These are phyloP conservation scores for Cardamine resedifolia DNA, from an alignment of 345 rosid genomes.

Conservation along the genomic window DNA sequence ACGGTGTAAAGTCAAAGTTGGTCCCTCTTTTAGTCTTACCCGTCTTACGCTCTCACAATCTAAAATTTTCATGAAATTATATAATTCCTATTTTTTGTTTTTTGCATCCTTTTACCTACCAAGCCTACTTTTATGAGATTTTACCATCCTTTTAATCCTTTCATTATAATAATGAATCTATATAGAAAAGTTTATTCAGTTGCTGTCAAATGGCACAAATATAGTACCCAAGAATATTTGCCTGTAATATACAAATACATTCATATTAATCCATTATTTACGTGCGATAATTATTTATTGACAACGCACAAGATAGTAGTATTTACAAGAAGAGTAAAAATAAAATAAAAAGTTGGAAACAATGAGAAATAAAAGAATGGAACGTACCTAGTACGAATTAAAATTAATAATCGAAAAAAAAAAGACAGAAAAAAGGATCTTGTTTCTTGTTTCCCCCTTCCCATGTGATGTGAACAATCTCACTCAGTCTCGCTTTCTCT, in stretches of 20 bases:
- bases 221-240: too few relatives aligned
- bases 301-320: neutral
- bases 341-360: too few relatives aligned
- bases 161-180: too few relatives aligned
- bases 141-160: too few relatives aligned
- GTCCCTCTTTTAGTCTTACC: too few relatives aligned
- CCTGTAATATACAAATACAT: too few relatives aligned
- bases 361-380: neutral
- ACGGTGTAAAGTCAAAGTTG: conserved; percentile 31
- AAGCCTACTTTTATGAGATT: conserved; percentile 7
- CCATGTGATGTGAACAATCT: conserved; percentile 40
- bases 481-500: conserved; percentile 12
- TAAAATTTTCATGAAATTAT: conserved; percentile 1
- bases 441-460: conserved; percentile 30
- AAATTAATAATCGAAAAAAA: conserved; percentile 25
- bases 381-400: conserved; percentile 27
- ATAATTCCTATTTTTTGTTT: neutral
- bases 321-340: neutral
- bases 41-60: neutral
- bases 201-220: too few relatives aligned
- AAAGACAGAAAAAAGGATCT: conserved; percentile 30
- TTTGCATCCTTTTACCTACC: conserved; percentile 18
- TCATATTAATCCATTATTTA: too few relatives aligned
- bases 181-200: too few relatives aligned
- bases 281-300: neutral